Evolutionary conservation across 2,329 filamentous ascomycete genomes (phyloP).

Genomic region (Alternaria angustiovoidea): DNA sequence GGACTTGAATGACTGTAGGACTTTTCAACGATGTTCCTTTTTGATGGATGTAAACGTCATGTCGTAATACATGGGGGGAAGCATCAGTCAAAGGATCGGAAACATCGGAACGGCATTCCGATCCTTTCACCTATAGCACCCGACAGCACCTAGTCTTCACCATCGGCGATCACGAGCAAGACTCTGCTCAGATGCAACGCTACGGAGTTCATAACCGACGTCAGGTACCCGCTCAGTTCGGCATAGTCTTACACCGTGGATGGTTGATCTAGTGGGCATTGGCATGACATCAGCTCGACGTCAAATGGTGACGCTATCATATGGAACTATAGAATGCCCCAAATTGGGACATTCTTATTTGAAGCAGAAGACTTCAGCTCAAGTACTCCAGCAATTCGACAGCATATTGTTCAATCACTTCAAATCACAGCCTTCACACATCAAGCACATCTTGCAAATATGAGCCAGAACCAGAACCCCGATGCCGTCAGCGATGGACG

Average conservation of each 20-base stretch:
- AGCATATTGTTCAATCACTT: neutral
- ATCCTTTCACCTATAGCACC: neutral
- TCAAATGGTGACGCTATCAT: conserved; percentile 24
- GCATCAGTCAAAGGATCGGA: neutral
- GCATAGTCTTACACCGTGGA: neutral
- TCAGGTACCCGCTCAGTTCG: conserved; percentile 8
- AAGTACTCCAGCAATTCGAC: neutral
- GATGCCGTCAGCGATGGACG: conserved; percentile 62
- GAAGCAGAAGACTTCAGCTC: neutral
- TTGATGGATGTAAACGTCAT: neutral
- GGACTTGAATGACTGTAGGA: fast-evolving
- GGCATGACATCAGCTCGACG: conserved; percentile 26
- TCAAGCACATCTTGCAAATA: conserved; percentile 51
- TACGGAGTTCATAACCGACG: neutral
- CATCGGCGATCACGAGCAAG: conserved; percentile 8
- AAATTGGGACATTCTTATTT: neutral
- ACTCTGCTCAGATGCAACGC: neutral
- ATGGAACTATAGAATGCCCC: neutral
- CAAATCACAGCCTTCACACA: neutral
- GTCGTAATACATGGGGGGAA: neutral
- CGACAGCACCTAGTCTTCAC: neutral
- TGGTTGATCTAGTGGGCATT: neutral
- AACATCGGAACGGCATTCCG: neutral
- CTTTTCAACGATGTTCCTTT: neutral
- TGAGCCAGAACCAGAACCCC: conserved; percentile 60